Percentiles rank a stretch among this genome's conserved stretches.
phyloP scores from a whole-genome alignment of 129 eudicot genomes.

The Artemisia annua region DNA sequence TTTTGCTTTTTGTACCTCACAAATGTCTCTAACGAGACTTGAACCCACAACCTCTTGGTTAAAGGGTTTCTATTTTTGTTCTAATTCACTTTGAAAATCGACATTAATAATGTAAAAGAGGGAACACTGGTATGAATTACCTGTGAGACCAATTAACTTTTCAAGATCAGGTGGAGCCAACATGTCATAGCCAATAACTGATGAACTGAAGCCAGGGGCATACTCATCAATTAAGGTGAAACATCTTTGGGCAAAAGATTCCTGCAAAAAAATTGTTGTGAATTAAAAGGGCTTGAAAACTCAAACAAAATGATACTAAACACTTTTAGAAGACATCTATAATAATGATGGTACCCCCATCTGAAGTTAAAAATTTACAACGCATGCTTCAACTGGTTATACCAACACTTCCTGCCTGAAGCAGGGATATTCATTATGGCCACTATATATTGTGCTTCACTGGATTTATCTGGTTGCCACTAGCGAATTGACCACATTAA shows the following conservation, averaged over 20 bases:
- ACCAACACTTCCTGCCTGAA: neutral
- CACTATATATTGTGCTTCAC: neutral
- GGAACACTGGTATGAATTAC: slow-evolving; percentile 37
- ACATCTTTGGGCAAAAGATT: slow-evolving; percentile 83
- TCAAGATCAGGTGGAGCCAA: slow-evolving; percentile 99
- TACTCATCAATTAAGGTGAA: slow-evolving; percentile 81
- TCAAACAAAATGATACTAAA: neutral
- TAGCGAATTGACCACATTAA: neutral
- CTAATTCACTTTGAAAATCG: too few species aligned
- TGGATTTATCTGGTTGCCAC: neutral
- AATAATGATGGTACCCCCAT: too few species aligned
- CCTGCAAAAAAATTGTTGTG: slow-evolving; percentile 38
- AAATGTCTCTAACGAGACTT: too few species aligned
- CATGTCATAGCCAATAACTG: slow-evolving; percentile 95
- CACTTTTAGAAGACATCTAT: slow-evolving; percentile 10
- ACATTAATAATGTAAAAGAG: slow-evolving; percentile 3
- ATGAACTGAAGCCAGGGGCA: slow-evolving; percentile 97
- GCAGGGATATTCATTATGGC: neutral
- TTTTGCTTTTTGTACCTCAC: neutral
- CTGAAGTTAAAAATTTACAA: too few species aligned
- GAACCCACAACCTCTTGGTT: too few species aligned
- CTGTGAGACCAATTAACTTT: slow-evolving; percentile 90
- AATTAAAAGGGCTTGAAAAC: neutral
- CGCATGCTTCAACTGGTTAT: neutral
- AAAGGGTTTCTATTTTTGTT: neutral